These are phyloP conservation scores for Stropharia rugosoannulata DNA, from an alignment of 768 basidiomycete species.

Conservation along the genomic window DNA sequence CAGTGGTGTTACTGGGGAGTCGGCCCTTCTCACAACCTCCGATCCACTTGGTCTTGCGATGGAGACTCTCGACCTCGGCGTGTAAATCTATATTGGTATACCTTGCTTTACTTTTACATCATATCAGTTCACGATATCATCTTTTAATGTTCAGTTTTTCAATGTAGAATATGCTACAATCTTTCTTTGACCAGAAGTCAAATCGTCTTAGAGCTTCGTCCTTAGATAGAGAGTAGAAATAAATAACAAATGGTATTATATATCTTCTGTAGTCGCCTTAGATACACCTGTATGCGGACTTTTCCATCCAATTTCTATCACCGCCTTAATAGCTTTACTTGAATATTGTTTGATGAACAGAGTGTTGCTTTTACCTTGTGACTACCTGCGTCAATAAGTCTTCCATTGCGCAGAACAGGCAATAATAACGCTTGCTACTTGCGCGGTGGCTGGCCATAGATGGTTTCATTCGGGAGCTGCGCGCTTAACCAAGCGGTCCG, in stretches of 20 bases:
- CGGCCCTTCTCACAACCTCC: constrained; percentile 35
- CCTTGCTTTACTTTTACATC: background rate
- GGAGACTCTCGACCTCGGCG: constrained; percentile 48
- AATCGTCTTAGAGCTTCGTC: too few species aligned
- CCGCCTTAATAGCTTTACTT: too few species aligned
- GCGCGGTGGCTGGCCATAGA: too few species aligned
- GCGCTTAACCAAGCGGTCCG: background rate
- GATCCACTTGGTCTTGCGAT: constrained; percentile 66
- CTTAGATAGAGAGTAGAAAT: too few species aligned
- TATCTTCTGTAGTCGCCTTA: constrained; percentile 4
- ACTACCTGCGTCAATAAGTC: too few species aligned
- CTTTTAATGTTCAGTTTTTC: background rate
- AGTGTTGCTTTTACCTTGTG: too few species aligned
- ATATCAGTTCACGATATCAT: background rate
- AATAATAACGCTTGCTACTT: too few species aligned
- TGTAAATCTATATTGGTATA: background rate
- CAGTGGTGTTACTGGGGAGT: constrained; percentile 31
- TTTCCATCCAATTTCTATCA: too few species aligned
- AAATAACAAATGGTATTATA: background rate
- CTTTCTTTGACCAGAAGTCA: too few species aligned
- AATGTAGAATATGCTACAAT: background rate
- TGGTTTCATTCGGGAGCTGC: too few species aligned
- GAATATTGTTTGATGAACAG: too few species aligned
- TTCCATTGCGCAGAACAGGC: too few species aligned
- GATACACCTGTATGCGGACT: background rate